Conservation (phyloP, 1,139 yeast species). For the Magnusiomyces starmeri region DNA sequence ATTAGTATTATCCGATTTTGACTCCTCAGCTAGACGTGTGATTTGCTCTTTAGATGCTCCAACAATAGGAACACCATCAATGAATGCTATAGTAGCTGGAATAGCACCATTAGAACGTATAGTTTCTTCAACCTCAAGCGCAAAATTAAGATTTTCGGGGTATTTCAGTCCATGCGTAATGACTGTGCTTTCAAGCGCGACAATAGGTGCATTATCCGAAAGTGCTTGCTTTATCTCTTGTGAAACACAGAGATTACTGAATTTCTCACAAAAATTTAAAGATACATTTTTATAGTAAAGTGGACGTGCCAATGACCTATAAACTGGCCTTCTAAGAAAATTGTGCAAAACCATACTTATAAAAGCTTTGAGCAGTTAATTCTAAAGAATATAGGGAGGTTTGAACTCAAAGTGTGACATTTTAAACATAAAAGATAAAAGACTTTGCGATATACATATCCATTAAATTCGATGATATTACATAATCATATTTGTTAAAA, state of each 20-base stretch:
- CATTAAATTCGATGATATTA: too few relatives aligned
- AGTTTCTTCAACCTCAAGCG: conserved; percentile 53
- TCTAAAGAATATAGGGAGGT: too few relatives aligned
- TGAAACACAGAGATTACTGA: conserved; percentile 27
- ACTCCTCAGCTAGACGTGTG: conserved; percentile 41
- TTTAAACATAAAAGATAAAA: too few relatives aligned
- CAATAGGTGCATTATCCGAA: conserved; percentile 51
- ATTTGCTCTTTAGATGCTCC: conserved; percentile 51
- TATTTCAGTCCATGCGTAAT: conserved; percentile 86
- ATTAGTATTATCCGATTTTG: conserved; percentile 18
- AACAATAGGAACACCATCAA: conserved; percentile 63
- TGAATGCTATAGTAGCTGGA: conserved; percentile 83
- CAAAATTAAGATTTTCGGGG: conserved; percentile 72
- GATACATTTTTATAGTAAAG: conserved; percentile 10
- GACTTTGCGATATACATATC: too few relatives aligned
- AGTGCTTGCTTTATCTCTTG: conserved; percentile 61
- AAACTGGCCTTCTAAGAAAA: too few relatives aligned
- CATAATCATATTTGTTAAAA: too few relatives aligned
- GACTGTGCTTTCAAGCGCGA: conserved; percentile 79
- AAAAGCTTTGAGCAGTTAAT: too few relatives aligned
- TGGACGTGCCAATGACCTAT: too few relatives aligned
- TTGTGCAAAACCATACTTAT: too few relatives aligned
- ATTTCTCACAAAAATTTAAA: conserved; percentile 11
- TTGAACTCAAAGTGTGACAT: too few relatives aligned
- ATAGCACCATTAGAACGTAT: conserved; percentile 59